Evolutionary conservation across 176 grass and related monocot species (phyloP), one percentile per base, ranked within the genome.

Genomic region (Oryza nivara): DNA sequence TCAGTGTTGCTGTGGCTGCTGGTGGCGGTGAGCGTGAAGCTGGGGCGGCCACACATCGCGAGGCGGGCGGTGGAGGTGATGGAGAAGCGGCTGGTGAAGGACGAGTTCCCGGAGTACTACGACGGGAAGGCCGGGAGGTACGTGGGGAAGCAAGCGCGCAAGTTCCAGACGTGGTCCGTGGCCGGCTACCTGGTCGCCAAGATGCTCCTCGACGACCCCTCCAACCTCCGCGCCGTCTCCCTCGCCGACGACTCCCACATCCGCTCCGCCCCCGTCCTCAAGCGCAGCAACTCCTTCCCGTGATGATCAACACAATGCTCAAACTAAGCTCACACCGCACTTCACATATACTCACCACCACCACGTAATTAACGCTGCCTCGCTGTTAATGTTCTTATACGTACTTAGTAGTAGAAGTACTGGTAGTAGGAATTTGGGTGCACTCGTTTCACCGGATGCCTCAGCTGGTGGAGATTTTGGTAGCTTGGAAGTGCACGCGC

Each of bases 81-180:
- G 86, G 90, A 91, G 78, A 58, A 3, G 77, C 64, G 86, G 36
- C 73, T 88, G 67, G 66, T 17, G 4, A 88, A 85, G 73, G 90
- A 92, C 30, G 74, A 88, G 14, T 92, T 85, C 86, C 86, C 90
- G 1, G 90, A 92, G 77, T 92, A 92, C 82, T 92, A 92, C 28
- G 90, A 92, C 40, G 82, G 86, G 34, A 85, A 72, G 73, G 65
- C 78, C 0, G 90, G 90, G 13, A 77, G 86, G 67, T 91, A 82
- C 82, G 36, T 91, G 2, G 90, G 90, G 19, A 91, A 91, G 86
- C 90, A 91, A 73, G 86, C 90, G 19, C 90, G 82, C 76, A 91
- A 82, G 85, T 85, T 74, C 82, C 90, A 92, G 86, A 92, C 90
- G 0, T 92, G 90, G 90, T 92, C 90, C 1, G 4, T 88, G 22